Conservation (phyloP, 31 red algal species). For the Bonnemaisonia californica region DNA sequence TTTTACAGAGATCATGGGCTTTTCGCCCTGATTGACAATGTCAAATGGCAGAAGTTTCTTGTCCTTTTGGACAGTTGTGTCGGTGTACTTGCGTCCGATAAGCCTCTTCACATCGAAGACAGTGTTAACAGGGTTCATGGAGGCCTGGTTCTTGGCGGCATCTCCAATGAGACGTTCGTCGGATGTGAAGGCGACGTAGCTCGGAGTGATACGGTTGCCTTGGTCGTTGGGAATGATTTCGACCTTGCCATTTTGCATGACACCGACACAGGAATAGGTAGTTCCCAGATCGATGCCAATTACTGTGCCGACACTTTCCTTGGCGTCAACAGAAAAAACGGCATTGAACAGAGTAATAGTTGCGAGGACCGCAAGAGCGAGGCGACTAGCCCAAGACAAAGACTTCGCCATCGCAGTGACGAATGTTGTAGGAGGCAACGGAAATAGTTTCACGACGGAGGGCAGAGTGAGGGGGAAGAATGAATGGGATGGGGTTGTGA, state of each 20-base stretch:
- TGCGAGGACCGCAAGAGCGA: conserved; percentile 11
- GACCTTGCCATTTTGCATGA: conserved; percentile 90
- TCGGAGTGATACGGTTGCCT: conserved; percentile 97
- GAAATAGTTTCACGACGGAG: background rate
- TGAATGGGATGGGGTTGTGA: background rate
- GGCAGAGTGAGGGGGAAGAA: background rate
- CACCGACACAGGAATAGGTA: conserved; percentile 97
- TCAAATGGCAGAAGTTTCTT: conserved; percentile 94
- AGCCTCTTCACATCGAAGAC: conserved; percentile 96
- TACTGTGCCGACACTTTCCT: conserved; percentile 81
- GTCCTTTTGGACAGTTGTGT: conserved; percentile 91
- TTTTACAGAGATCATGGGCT: conserved; percentile 87
- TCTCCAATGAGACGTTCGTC: conserved; percentile 95
- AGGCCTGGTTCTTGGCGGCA: conserved; percentile 97
- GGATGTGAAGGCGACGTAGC: conserved; percentile 94
- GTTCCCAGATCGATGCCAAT: conserved; percentile 99
- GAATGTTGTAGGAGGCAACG: background rate
- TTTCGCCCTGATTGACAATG: conserved; percentile 91
- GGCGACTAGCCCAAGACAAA: conserved; percentile 13
- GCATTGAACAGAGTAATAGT: conserved; percentile 6
- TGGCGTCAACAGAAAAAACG: conserved; percentile 19
- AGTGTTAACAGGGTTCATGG: conserved; percentile 94
- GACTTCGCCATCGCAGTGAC: conserved; percentile 1
- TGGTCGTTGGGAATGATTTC: conserved; percentile 98
- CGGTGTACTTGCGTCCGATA: conserved; percentile 93